Evolutionary conservation across 345 rosid genomes (phyloP), one percentile per base, ranked within the genome.

Genomic region (Hevea brasiliensis): DNA sequence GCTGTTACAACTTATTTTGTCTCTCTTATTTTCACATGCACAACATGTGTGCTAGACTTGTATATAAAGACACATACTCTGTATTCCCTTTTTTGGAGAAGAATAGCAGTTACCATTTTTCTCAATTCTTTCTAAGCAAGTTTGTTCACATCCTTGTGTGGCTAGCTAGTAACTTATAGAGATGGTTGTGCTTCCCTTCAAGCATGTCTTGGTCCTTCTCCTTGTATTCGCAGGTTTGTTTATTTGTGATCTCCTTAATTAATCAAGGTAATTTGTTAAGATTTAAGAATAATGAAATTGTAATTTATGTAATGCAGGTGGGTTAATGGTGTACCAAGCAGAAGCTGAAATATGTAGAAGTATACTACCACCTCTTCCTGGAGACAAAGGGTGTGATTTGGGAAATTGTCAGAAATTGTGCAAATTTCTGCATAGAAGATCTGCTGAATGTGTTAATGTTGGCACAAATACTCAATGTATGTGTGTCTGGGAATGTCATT

Each of bases 211-310:
- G 4, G 40, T 59, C 40, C 13, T 27, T 59, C 9, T 59, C 63
- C 63, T 59, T 59, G 63, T 59, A 11, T 59, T 59, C 63, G 26
- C 63, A 59, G 63, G 63, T 59, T 56, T 23, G 29, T 0, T 56
- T 56, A 23, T 56, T 59, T 26, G 14, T n/a, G n/a, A n/a, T n/a
- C n/a, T n/a, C n/a, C n/a, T n/a, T n/a, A n/a, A n/a, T n/a, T n/a
- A n/a, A n/a, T n/a, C n/a, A n/a, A n/a, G n/a, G n/a, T n/a, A n/a
- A n/a, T n/a, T n/a, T n/a, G n/a, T n/a, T n/a, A n/a, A n/a, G n/a
- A n/a, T n/a, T n/a, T n/a, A n/a, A n/a, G n/a, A n/a, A n/a, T 58
- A 45, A 8, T 45, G 8, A 45, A 41, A 47, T 4, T 15, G 10
- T 56, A 4, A 10, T 20, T 56, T 56, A 23, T 56, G 11, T 57